Conservation (phyloP, 1,284 basidiomycete genomes). For the Microbotryum silenes-acaulis region DNA sequence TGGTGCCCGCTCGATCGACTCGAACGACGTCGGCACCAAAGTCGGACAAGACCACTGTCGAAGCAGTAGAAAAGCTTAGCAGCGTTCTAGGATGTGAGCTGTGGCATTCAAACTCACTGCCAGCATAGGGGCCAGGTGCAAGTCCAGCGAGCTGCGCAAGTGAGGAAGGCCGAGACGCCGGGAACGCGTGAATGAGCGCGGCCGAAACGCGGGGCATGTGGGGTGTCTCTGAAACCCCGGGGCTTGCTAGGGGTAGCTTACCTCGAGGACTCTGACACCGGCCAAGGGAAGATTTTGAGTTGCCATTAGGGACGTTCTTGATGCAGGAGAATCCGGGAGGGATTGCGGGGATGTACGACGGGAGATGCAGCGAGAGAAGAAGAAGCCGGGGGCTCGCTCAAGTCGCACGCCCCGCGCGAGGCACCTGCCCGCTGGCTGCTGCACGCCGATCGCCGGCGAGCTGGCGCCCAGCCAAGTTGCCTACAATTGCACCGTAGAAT, state of each 20-base stretch:
- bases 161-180: slow-evolving; percentile 5
- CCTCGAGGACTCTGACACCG: slow-evolving; percentile 25
- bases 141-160: slow-evolving; percentile 64
- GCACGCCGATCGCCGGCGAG: too few relatives aligned
- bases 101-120: slow-evolving; percentile 24
- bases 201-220: not conserved
- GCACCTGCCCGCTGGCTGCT: too few relatives aligned
- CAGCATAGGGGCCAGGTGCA: slow-evolving; percentile 71
- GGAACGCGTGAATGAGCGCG: not conserved
- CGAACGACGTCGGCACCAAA: slow-evolving; percentile 71
- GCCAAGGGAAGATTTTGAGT: slow-evolving; percentile 6
- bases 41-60: slow-evolving; percentile 60
- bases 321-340: not conserved
- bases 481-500: too few relatives aligned
- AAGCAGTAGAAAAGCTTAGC: not conserved
- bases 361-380: not conserved
- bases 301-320: too few relatives aligned
- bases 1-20: slow-evolving; percentile 53
- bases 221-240: not conserved
- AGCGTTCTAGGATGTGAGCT: too few relatives aligned
- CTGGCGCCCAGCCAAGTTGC: too few relatives aligned
- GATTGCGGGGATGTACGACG: not conserved
- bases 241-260: not conserved
- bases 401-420: too few relatives aligned
- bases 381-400: not conserved